Evolutionary conservation across 176 grass and related monocot genomes (phyloP), one percentile per base, ranked within the genome.

Genomic region (Musa troglodytarum): DNA sequence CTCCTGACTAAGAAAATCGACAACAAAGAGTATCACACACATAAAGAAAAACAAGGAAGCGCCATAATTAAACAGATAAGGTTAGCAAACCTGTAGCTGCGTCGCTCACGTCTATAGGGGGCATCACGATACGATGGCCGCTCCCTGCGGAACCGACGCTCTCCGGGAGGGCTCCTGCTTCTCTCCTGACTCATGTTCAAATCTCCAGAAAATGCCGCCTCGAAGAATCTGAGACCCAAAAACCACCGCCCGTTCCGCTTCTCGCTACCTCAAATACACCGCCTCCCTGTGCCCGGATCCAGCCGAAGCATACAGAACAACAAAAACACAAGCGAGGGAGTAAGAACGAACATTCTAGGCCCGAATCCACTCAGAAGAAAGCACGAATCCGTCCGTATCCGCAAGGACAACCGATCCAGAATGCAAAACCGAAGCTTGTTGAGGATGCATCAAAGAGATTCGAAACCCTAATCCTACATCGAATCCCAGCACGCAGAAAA

Each of bases 111-210:
- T 11, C 11, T 77, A 52, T 77, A 77, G 4, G 75, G 62, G 11
- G 75, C 59, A 19, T 67, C 49, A 50, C 75, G 62, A 14, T 66
- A 65, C 10, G 75, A 66, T 5, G 50, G 15, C 34, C 75, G 62
- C 62, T 67, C 50, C 12, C 49, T 77, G 20, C 75, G 75, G 61
- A 77, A 77, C 23, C 61, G 62, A 3, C 62, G 50, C 8, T 9
- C 22, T 24, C 75, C 49, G 13, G 63, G 49, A 77, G 74, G 74
- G 54, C 58, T 76, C 57, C 75, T 77, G 49, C 50, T 65, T 19
- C 62, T 12, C 8, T 77, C 59, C 43, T 9, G 12, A 77, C 62
- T 77, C 75, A 77, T 67, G 3, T 43, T 19, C 16, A 72, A 11
- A 52, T 21, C 50, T 52, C 69, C 69, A 52, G 10, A 51, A 72